Conservation (phyloP, 2,329 filamentous ascomycete genomes). For the Penicillium brasilianum region DNA sequence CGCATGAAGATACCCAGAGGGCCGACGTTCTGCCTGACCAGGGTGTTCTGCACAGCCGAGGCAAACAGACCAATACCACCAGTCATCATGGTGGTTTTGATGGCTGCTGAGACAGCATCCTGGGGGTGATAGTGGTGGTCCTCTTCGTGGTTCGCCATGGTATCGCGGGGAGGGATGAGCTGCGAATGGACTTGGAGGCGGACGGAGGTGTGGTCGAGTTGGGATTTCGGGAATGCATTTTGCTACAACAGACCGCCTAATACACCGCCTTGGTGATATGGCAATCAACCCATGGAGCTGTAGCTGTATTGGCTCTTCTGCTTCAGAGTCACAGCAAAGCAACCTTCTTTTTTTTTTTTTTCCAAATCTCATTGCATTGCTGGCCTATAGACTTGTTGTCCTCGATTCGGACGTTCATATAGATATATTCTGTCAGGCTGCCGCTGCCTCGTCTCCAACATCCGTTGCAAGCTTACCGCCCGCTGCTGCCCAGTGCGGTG, state of each 20-base stretch:
- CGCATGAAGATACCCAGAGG: slow-evolving; percentile 79
- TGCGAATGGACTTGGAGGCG: slow-evolving; percentile 24
- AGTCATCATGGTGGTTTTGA: slow-evolving; percentile 68
- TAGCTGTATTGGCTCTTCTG: slow-evolving; percentile 20
- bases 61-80: slow-evolving; percentile 71
- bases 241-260: slow-evolving; percentile 35
- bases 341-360: neutral
- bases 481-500: slow-evolving; percentile 29
- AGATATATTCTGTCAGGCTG: neutral
- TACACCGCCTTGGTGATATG: slow-evolving; percentile 11
- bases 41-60: slow-evolving; percentile 83
- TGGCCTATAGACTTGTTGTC: neutral
- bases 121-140: slow-evolving; percentile 68
- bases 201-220: slow-evolving; percentile 32
- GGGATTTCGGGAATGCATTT: slow-evolving; percentile 36
- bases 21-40: slow-evolving; percentile 81
- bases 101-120: slow-evolving; percentile 72
- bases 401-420: neutral
- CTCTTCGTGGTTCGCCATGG: slow-evolving; percentile 56
- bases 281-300: slow-evolving; percentile 25
- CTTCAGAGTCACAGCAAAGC: neutral
- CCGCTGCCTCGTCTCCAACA: neutral
- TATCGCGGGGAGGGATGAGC: slow-evolving; percentile 36
- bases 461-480: slow-evolving; percentile 27
- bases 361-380: neutral